Evolutionary conservation across 1,284 basidiomycete genomes (phyloP).

Genomic region (Mycena citricolor): DNA sequence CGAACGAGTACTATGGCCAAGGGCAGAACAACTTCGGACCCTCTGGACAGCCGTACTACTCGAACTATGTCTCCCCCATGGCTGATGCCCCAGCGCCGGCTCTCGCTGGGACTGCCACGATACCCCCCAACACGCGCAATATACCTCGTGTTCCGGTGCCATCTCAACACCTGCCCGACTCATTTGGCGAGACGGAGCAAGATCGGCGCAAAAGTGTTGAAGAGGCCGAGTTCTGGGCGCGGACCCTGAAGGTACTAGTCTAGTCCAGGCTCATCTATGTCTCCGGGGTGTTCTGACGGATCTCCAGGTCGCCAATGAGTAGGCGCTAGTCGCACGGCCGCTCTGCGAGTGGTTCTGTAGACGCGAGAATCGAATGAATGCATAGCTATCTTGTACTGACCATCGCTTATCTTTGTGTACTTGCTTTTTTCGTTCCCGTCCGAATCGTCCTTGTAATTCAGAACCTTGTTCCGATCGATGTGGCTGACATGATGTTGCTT

Average conservation of each 20-base stretch:
- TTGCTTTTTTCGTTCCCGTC: no score
- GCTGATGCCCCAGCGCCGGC: not conserved
- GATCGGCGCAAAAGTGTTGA: conserved; percentile 13
- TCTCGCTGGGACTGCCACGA: not conserved
- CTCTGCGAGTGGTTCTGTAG: no score
- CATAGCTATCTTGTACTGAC: no score
- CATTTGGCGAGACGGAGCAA: conserved; percentile 14
- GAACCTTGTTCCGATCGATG: no score
- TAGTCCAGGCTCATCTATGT: not conserved
- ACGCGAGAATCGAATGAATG: no score
- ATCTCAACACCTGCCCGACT: conserved; percentile 4
- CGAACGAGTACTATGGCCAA: conserved; percentile 7
- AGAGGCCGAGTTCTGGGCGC: conserved; percentile 19
- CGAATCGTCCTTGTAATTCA: no score
- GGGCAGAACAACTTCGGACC: no score
- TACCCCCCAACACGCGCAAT: conserved; percentile 3
- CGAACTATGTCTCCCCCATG: conserved; percentile 17
- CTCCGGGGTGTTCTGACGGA: conserved; percentile 2
- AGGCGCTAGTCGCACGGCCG: no score
- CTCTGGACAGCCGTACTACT: conserved; percentile 10
- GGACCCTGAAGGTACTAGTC: conserved; percentile 15
- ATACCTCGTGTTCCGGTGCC: conserved; percentile 21
- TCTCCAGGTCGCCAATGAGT: conserved; percentile 18
- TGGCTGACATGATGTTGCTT: no score
- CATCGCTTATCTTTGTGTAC: no score